These are phyloP conservation scores for Odonthalia washingtoniensis DNA, from an alignment of 31 red algal species.

Conservation along the genomic window DNA sequence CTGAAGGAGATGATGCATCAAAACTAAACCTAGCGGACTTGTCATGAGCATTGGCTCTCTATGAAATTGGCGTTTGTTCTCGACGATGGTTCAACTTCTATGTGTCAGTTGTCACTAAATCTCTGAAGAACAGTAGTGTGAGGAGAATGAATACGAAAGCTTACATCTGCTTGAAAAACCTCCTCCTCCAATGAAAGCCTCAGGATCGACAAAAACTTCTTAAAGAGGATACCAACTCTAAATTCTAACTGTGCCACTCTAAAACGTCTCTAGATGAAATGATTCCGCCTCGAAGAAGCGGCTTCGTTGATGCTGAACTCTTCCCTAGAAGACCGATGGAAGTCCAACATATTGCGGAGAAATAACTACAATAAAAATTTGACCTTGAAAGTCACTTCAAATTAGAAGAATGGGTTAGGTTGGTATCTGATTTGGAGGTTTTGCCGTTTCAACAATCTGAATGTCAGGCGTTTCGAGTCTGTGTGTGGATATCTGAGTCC, in stretches of 20 bases:
- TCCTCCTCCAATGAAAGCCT: slow-evolving; percentile 29
- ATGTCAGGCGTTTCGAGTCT: slow-evolving; percentile 89
- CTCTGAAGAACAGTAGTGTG: slow-evolving; percentile 44
- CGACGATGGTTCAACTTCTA: slow-evolving; percentile 47
- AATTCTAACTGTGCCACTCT: not conserved
- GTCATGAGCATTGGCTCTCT: slow-evolving; percentile 53
- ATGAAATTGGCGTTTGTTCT: slow-evolving; percentile 57
- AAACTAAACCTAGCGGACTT: too few relatives aligned
- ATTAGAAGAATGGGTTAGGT: slow-evolving; percentile 91
- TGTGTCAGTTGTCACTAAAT: slow-evolving; percentile 59
- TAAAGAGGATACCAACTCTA: not conserved
- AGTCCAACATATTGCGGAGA: slow-evolving; percentile 71
- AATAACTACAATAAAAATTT: slow-evolving; percentile 76
- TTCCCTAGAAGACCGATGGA: too few relatives aligned
- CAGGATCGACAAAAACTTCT: slow-evolving; percentile 4
- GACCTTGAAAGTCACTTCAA: slow-evolving; percentile 76
- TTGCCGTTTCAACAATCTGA: slow-evolving; percentile 92
- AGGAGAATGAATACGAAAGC: slow-evolving; percentile 21
- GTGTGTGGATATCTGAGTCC: slow-evolving; percentile 88
- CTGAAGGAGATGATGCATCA: too few relatives aligned
- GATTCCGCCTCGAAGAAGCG: slow-evolving; percentile 6
- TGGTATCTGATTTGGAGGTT: slow-evolving; percentile 81
- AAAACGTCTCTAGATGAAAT: not conserved
- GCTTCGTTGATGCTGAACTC: slow-evolving; percentile 24
- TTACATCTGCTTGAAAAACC: slow-evolving; percentile 31